phyloP scores from a whole-genome alignment of 805 yeast species.

The Zygosaccharomyces bailii region DNA sequence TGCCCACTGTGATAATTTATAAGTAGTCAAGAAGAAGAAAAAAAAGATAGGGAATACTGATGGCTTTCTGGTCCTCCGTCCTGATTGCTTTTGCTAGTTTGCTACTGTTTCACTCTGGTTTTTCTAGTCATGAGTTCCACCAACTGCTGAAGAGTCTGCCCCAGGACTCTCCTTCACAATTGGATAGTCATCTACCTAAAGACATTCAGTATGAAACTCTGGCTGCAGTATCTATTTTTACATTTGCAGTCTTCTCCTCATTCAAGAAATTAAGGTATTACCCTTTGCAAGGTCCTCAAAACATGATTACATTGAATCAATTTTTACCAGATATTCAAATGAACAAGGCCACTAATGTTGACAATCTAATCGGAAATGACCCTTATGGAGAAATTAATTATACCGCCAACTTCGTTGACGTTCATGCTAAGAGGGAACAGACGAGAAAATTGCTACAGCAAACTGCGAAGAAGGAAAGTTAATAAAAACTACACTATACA shows the following conservation, averaged over 20 bases:
- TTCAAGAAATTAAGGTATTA: conserved; percentile 25
- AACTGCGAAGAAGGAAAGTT: conserved; percentile 14
- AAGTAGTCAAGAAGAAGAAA: background rate
- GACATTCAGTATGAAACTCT: conserved; percentile 33
- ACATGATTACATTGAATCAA: conserved; percentile 18
- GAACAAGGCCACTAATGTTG: conserved; percentile 31
- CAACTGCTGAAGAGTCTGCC: conserved; percentile 23
- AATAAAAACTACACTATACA: conserved; percentile 8
- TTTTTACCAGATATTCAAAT: conserved; percentile 31
- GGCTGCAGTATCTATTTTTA: conserved; percentile 25
- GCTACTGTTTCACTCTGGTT: conserved; percentile 30
- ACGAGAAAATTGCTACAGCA: conserved; percentile 21
- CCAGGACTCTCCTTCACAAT: conserved; percentile 3
- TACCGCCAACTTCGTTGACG: conserved; percentile 30
- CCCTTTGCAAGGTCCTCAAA: conserved; percentile 21
- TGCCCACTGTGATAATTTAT: background rate
- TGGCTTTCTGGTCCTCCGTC: conserved; percentile 19
- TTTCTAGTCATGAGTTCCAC: conserved; percentile 35
- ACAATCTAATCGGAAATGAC: conserved; percentile 29
- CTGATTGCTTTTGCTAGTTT: conserved; percentile 17
- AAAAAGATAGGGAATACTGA: conserved; percentile 2
- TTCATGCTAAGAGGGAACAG: conserved; percentile 25
- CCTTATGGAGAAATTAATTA: conserved; percentile 31
- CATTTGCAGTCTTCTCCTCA: conserved; percentile 27
- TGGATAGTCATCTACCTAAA: conserved; percentile 19